Percentiles rank a stretch among this genome's conserved stretches.
Conservation (phyloP, 257 asterid species). For the Petunia secreta region DNA sequence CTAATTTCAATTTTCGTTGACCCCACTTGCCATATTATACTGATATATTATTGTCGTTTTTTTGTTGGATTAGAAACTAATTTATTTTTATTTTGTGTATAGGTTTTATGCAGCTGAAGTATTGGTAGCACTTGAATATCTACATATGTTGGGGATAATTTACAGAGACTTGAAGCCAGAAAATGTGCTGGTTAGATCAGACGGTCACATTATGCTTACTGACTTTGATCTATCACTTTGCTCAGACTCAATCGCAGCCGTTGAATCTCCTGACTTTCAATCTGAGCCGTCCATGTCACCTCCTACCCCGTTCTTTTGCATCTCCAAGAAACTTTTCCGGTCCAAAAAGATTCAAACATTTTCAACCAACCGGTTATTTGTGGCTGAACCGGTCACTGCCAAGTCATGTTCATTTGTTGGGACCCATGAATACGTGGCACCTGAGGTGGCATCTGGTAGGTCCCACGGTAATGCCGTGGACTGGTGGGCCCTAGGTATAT, state of each 20-base stretch:
- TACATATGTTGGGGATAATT: slow-evolving; percentile 89
- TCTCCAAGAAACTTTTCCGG: slow-evolving; percentile 63
- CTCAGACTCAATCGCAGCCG: slow-evolving; percentile 78
- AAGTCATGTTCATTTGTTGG: slow-evolving; percentile 86
- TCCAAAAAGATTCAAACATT: slow-evolving; percentile 66
- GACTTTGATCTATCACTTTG: slow-evolving; percentile 86
- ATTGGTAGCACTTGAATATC: slow-evolving; percentile 83
- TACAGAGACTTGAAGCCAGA: slow-evolving; percentile 93
- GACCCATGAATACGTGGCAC: slow-evolving; percentile 95
- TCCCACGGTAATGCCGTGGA: slow-evolving; percentile 92
- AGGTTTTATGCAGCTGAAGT: slow-evolving; percentile 95
- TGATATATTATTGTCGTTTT: not conserved
- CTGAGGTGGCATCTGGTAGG: slow-evolving; percentile 85
- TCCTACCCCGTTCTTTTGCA: slow-evolving; percentile 67
- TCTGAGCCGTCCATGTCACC: slow-evolving; percentile 37
- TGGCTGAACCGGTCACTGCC: slow-evolving; percentile 88
- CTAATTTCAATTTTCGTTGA: not conserved
- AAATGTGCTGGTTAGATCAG: slow-evolving; percentile 87
- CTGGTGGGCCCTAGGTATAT: slow-evolving; percentile 93
- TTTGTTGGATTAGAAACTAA: not conserved
- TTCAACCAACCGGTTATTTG: slow-evolving; percentile 64
- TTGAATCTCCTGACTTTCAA: slow-evolving; percentile 63
- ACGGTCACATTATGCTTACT: slow-evolving; percentile 92
- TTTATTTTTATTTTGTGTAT: slow-evolving; percentile 15
- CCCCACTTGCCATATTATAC: too few species aligned